Evolutionary conservation across 2,329 filamentous ascomycete species (phyloP).

Genomic region (Bipolaris bicolor): DNA sequence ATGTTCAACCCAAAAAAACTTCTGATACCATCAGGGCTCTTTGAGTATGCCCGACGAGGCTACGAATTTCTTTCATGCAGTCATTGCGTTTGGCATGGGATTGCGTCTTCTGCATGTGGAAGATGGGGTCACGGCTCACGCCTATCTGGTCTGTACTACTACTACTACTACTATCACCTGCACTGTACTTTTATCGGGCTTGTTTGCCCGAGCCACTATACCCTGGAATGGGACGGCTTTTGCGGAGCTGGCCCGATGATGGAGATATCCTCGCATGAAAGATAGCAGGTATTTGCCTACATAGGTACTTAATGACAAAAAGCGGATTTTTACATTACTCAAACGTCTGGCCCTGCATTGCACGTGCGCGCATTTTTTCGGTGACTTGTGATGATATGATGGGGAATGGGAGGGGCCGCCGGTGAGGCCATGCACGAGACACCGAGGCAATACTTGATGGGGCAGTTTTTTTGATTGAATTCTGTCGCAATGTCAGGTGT

Average conservation of each 20-base stretch:
- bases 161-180: constrained; percentile 51
- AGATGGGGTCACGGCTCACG: constrained; percentile 48
- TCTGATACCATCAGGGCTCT: constrained; percentile 45
- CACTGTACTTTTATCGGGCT: constrained; percentile 50
- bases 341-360: not conserved
- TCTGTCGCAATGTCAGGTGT: constrained; percentile 26
- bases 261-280: constrained; percentile 39
- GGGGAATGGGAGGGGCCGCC: constrained; percentile 4
- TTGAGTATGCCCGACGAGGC: constrained; percentile 46
- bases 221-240: constrained; percentile 35
- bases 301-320: constrained; percentile 47
- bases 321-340: constrained; percentile 32
- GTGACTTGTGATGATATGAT: constrained; percentile 5
- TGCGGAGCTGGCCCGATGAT: constrained; percentile 29
- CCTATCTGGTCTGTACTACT: constrained; percentile 50
- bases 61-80: constrained; percentile 47
- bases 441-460: constrained; percentile 3
- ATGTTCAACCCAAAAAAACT: constrained; percentile 44
- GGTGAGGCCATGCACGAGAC: constrained; percentile 18
- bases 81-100: constrained; percentile 36
- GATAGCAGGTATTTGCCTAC: constrained; percentile 35
- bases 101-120: constrained; percentile 35
- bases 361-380: constrained; percentile 14
- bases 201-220: constrained; percentile 43
- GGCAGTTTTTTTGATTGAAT: constrained; percentile 1